Percentiles rank a stretch among this genome's conserved stretches.
These are phyloP conservation scores for Apiotrichum domesticum DNA, from an alignment of 1,284 basidiomycete species.

Conservation along the genomic window DNA sequence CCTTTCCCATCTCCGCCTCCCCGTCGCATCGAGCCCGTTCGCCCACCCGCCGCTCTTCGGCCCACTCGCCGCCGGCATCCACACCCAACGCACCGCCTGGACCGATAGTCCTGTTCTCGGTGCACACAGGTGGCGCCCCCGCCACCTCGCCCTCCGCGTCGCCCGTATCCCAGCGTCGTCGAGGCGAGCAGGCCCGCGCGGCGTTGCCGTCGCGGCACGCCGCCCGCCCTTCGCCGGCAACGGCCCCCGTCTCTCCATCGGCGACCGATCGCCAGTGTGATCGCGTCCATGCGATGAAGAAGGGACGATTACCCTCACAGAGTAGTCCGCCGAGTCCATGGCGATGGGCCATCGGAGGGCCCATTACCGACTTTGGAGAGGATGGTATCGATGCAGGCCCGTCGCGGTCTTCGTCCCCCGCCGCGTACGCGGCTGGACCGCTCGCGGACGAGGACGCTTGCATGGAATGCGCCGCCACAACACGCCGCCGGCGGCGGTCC, in stretches of 20 bases:
- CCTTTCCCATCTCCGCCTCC: too few relatives aligned
- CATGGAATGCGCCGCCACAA: too few relatives aligned
- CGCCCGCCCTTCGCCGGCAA: background rate
- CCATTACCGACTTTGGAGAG: constrained; percentile 21
- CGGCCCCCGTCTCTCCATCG: background rate
- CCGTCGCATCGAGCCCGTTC: too few relatives aligned
- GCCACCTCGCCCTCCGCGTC: background rate
- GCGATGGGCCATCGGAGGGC: constrained; percentile 19
- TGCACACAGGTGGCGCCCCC: background rate
- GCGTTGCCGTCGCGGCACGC: constrained; percentile 3
- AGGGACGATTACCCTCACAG: background rate
- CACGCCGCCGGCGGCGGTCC: too few relatives aligned
- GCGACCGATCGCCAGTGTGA: background rate
- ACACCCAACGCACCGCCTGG: too few relatives aligned
- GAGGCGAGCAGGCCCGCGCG: background rate
- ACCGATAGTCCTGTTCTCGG: too few relatives aligned
- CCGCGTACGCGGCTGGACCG: too few relatives aligned
- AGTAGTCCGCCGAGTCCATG: constrained; percentile 5
- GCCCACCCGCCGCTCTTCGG: too few relatives aligned
- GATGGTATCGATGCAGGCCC: constrained; percentile 17
- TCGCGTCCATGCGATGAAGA: constrained; percentile 9
- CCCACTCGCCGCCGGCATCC: too few relatives aligned
- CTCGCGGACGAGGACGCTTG: too few relatives aligned
- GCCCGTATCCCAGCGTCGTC: constrained; percentile 1
- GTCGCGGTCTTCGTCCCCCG: background rate